Percentiles rank a stretch among this genome's conserved stretches.
Evolutionary conservation across 345 rosid species (phyloP).

Genomic region (Microthlaspi erraticum): DNA sequence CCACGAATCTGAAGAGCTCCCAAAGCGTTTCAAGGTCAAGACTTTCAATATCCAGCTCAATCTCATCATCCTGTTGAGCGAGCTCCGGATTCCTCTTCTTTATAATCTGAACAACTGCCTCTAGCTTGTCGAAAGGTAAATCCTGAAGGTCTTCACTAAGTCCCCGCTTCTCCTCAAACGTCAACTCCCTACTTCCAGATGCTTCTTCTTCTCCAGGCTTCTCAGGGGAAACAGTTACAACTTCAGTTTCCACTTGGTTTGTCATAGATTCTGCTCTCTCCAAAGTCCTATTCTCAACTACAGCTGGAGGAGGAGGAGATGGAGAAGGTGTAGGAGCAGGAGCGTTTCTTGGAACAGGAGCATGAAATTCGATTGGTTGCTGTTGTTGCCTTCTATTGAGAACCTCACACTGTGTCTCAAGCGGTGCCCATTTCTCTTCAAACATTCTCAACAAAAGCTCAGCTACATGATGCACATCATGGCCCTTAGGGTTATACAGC

Average conservation of each 20-base stretch:
- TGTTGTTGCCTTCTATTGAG: conserved; percentile 40
- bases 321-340: conserved; percentile 36
- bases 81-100: conserved; percentile 76
- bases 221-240: conserved; percentile 39
- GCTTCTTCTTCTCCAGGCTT: conserved; percentile 51
- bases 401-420: conserved; percentile 50
- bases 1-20: conserved; percentile 78
- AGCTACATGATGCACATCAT: conserved; percentile 86
- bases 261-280: conserved; percentile 58
- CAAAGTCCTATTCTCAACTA: conserved; percentile 41
- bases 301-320: conserved; percentile 33
- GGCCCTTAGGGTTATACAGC: conserved; percentile 82
- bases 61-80: conserved; percentile 79
- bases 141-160: conserved; percentile 72
- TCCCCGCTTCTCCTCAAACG: conserved; percentile 81
- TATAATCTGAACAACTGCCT: conserved; percentile 76
- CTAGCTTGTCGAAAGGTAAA: conserved; percentile 81
- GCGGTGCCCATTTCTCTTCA: conserved; percentile 66
- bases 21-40: conserved; percentile 85
- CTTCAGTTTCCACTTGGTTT: conserved; percentile 47
- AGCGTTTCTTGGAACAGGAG: conserved; percentile 34
- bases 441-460: conserved; percentile 60
- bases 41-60: conserved; percentile 87
- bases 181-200: conserved; percentile 62
- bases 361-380: conserved; percentile 23